Conservation (phyloP, 306 rosid species). For the Prunus mira region DNA sequence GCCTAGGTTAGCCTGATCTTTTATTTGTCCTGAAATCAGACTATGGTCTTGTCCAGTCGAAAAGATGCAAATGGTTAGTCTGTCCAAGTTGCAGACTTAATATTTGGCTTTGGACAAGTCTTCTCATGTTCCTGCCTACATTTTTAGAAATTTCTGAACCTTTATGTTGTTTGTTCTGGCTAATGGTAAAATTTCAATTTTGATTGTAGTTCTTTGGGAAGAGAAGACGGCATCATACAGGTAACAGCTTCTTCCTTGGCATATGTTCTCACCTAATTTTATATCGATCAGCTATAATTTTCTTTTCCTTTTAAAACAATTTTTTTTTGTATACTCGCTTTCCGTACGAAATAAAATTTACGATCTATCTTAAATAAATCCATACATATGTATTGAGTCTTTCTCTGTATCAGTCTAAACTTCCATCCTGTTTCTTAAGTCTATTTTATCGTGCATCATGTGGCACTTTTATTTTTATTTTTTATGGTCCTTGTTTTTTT, state of each 20-base stretch:
- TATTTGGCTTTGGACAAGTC: neutral
- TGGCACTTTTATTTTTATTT: neutral
- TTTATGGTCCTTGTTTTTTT: neutral
- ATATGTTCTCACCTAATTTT: neutral
- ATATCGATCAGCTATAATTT: neutral
- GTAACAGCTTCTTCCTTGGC: conserved; percentile 3
- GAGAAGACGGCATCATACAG: conserved; percentile 1
- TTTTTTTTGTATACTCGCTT: neutral
- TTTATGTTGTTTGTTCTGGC: conserved; percentile 2
- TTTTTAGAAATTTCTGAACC: neutral
- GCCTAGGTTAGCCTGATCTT: neutral
- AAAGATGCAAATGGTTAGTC: neutral
- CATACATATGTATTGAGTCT: neutral
- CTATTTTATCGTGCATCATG: neutral
- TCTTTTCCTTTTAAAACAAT: neutral
- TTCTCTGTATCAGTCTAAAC: neutral
- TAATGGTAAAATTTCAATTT: neutral
- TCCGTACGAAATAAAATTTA: neutral
- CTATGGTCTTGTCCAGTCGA: neutral
- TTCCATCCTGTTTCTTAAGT: neutral
- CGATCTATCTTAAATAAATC: neutral
- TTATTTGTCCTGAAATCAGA: neutral
- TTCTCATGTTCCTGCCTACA: neutral
- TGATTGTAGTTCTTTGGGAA: conserved; percentile 21
- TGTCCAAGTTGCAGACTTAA: neutral